phyloP scores from a whole-genome alignment of 1,139 yeast species.

The Meyerozyma smithsonii region DNA sequence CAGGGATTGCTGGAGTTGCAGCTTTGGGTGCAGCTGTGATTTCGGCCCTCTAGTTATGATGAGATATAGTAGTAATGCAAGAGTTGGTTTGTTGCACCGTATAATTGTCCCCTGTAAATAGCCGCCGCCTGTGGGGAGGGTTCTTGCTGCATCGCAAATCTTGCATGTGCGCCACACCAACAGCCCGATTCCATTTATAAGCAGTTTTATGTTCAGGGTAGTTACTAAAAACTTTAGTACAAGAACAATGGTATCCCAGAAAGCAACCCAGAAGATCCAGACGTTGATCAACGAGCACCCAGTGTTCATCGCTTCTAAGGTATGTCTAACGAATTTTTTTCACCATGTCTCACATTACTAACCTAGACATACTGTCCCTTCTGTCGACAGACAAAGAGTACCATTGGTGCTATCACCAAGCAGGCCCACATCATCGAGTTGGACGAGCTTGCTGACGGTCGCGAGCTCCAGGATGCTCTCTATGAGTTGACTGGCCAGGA shows the following conservation, averaged over 20 bases:
- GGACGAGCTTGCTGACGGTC: slow-evolving; percentile 43
- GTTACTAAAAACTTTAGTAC: background rate
- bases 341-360: slow-evolving; percentile 12
- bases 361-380: slow-evolving; percentile 56
- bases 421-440: slow-evolving; percentile 65
- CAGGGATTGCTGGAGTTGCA: slow-evolving; percentile 27
- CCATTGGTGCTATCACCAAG: slow-evolving; percentile 46
- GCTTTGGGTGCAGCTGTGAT: slow-evolving; percentile 13
- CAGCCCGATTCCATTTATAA: too few species aligned
- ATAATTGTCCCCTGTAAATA: too few species aligned
- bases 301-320: slow-evolving; percentile 82
- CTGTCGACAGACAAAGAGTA: slow-evolving; percentile 60
- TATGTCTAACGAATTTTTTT: slow-evolving; percentile 15
- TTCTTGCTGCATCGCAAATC: too few species aligned
- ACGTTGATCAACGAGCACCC: slow-evolving; percentile 60
- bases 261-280: slow-evolving; percentile 54
- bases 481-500: slow-evolving; percentile 77
- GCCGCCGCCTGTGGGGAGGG: too few species aligned
- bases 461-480: slow-evolving; percentile 71
- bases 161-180: too few species aligned
- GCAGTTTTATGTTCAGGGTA: background rate
- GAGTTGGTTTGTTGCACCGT: too few species aligned
- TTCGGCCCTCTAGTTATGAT: background rate
- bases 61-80: too few species aligned
- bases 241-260: slow-evolving; percentile 32